A percentile compares a stretch with the other conserved stretches of the same genome.
These are phyloP conservation scores for Hypsizygus ulmarius DNA, from an alignment of 1,284 basidiomycete genomes.

Conservation along the genomic window DNA sequence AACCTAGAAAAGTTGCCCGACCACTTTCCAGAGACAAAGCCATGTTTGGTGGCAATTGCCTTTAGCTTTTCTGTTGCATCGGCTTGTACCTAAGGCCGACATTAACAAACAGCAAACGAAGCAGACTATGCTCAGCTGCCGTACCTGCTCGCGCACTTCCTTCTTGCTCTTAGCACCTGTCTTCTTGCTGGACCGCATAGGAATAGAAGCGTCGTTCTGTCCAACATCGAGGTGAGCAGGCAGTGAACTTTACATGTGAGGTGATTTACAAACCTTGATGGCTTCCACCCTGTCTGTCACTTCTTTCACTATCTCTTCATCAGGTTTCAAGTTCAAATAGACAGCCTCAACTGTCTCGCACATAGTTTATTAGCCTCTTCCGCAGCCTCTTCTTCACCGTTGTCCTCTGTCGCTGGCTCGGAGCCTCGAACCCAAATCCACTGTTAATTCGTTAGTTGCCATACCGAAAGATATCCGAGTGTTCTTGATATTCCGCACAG, in stretches of 20 bases:
- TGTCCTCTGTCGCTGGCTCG: constrained; percentile 23
- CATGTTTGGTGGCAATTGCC: constrained; percentile 51
- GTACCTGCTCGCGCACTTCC: constrained; percentile 64
- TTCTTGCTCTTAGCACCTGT: constrained; percentile 70
- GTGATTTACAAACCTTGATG: constrained; percentile 46
- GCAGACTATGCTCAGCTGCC: constrained; percentile 9
- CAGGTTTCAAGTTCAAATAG: background rate
- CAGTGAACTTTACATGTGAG: background rate
- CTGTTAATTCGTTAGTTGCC: constrained; percentile 30
- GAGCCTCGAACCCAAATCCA: constrained; percentile 64
- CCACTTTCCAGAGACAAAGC: constrained; percentile 67
- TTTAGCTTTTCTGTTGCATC: constrained; percentile 56
- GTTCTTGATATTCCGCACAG: constrained; percentile 40
- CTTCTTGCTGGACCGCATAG: constrained; percentile 65
- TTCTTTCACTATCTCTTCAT: constrained; percentile 46
- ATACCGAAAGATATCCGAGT: background rate
- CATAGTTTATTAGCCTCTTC: constrained; percentile 46
- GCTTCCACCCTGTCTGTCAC: constrained; percentile 53
- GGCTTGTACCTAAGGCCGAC: constrained; percentile 47
- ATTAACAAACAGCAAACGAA: background rate
- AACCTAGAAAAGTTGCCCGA: constrained; percentile 19
- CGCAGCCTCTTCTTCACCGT: constrained; percentile 34
- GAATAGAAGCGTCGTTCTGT: constrained; percentile 66
- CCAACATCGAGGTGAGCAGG: background rate
- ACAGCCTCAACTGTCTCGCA: constrained; percentile 29